Conservation (phyloP, 495 filamentous ascomycete genomes). For the Neohortaea acidophila region DNA sequence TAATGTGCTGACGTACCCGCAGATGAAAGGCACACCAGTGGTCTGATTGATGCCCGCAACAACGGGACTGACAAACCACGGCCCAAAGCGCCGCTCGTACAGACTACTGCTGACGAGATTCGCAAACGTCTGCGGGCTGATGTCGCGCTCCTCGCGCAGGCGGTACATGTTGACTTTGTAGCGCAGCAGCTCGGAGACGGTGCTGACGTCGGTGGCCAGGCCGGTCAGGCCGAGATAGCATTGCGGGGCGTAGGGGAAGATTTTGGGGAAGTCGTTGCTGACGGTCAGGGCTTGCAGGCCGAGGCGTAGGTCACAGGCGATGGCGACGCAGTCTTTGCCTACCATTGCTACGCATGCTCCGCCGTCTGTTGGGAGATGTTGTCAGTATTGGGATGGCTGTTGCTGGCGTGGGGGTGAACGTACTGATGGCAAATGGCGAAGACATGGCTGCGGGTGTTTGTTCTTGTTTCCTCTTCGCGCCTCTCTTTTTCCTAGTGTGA, state of each 20-base stretch:
- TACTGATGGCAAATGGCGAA: constrained; percentile 71
- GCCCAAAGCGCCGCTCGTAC: constrained; percentile 91
- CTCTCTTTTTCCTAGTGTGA: no score
- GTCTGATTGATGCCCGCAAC: constrained; percentile 87
- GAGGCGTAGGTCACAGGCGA: constrained; percentile 95
- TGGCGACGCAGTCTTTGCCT: constrained; percentile 97
- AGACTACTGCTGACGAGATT: constrained; percentile 81
- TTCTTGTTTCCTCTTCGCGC: no score
- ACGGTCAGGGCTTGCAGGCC: constrained; percentile 93
- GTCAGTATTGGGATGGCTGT: constrained; percentile 1
- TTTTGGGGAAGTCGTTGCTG: constrained; percentile 99
- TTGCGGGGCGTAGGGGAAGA: constrained; percentile 85
- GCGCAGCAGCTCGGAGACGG: constrained; percentile 91
- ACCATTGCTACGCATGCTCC: constrained; percentile 96
- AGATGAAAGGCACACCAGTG: constrained; percentile 88
- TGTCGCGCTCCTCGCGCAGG: constrained; percentile 89
- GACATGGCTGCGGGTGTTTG: constrained; percentile 23
- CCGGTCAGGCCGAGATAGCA: constrained; percentile 95
- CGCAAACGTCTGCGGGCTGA: constrained; percentile 84
- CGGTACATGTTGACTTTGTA: constrained; percentile 99
- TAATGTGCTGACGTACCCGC: constrained; percentile 46
- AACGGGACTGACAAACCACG: constrained; percentile 88
- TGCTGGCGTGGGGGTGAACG: constrained; percentile 19
- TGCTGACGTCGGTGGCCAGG: constrained; percentile 86
- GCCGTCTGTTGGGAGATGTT: constrained; percentile 47